phyloP scores from a whole-genome alignment of 192 early-diverging fungal species.

The Paraglomus occultum region DNA sequence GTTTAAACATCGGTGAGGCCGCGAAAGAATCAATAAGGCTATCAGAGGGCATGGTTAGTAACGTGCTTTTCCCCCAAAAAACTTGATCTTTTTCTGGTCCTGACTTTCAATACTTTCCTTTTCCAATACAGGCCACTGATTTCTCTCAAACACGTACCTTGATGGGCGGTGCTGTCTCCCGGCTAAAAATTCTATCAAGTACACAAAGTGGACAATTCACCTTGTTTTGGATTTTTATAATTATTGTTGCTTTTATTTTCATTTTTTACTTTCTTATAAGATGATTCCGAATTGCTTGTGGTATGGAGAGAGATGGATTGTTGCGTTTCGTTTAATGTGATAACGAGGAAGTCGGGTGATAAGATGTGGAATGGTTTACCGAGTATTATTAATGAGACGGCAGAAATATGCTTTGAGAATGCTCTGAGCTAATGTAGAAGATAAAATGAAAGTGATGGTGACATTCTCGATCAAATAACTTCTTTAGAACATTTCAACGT shows the following conservation, averaged over 20 bases:
- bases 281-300: background rate
- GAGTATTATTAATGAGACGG: no score
- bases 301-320: no score
- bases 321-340: no score
- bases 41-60: conserved; percentile 7
- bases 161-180: conserved; percentile 9
- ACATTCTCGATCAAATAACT: no score
- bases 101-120: background rate
- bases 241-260: conserved; percentile 23
- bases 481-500: no score
- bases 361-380: no score
- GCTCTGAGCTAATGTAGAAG: no score
- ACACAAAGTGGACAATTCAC: conserved; percentile 14
- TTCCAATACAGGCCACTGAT: background rate
- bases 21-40: conserved; percentile 26
- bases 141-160: conserved; percentile 7
- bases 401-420: no score
- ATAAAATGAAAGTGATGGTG: no score
- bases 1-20: conserved; percentile 19
- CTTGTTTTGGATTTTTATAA: conserved; percentile 8
- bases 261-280: conserved; percentile 18
- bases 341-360: no score
- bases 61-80: background rate
- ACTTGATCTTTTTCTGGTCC: background rate
- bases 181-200: conserved; percentile 8